Evolutionary conservation across 305 asterid genomes (phyloP).

Genomic region (Coffea humblotiana): DNA sequence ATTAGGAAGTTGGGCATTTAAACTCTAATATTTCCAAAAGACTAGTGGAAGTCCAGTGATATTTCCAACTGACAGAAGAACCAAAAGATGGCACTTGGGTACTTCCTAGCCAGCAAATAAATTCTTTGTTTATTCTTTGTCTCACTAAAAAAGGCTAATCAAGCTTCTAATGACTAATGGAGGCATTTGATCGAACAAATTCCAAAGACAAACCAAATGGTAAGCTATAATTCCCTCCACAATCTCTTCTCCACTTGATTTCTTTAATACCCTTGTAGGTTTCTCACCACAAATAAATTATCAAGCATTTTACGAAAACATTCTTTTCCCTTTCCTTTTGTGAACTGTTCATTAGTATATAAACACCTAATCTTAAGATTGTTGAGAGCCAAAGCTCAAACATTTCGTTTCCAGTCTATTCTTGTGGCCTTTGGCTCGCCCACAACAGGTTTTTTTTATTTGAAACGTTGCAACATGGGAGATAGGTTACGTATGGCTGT

Average conservation of each 20-base stretch:
- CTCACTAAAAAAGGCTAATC: neutral
- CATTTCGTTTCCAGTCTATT: neutral
- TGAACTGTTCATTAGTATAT: constrained; percentile 20
- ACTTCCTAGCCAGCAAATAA: constrained; percentile 5
- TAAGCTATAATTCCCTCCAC: constrained; percentile 14
- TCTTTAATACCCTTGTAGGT: constrained; percentile 4
- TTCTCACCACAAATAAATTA: constrained; percentile 30
- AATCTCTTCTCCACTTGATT: constrained; percentile 5
- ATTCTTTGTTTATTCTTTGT: constrained; percentile 8
- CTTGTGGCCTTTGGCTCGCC: neutral
- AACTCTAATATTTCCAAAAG: neutral
- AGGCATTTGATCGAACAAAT: constrained; percentile 33
- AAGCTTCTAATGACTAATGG: constrained; percentile 10
- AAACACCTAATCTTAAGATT: constrained; percentile 9
- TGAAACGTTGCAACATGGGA: constrained; percentile 35
- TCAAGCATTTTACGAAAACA: constrained; percentile 20
- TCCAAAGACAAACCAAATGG: neutral
- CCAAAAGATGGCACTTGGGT: neutral
- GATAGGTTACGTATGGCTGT: constrained; percentile 61
- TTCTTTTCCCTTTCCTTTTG: constrained; percentile 11
- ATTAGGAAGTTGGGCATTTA: neutral
- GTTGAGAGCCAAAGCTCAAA: constrained; percentile 2
- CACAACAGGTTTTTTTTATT: neutral
- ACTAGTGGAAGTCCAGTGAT: constrained; percentile 45
- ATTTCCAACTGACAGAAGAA: constrained; percentile 47